A percentile compares a stretch with the other conserved stretches of the same genome.
These are phyloP conservation scores for Excoecaria cochinchinensis DNA, from an alignment of 345 rosid genomes.

Conservation along the genomic window DNA sequence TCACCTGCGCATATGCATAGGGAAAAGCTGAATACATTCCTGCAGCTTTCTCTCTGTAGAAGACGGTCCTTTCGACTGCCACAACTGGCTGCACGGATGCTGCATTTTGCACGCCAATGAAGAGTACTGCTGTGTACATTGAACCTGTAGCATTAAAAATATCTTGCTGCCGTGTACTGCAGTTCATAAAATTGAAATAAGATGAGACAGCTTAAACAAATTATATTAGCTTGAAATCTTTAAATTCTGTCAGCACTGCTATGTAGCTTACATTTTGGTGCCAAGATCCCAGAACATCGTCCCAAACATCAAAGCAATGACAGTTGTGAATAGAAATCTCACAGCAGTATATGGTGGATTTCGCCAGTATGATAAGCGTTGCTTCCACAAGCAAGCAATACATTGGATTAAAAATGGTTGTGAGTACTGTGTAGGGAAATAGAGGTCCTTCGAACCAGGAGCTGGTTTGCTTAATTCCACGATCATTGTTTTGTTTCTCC, in stretches of 20 bases:
- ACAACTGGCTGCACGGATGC: conserved; percentile 63
- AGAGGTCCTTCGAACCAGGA: conserved; percentile 59
- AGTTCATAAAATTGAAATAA: neutral
- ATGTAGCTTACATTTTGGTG: conserved; percentile 47
- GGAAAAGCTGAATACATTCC: conserved; percentile 85
- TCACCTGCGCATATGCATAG: conserved; percentile 69
- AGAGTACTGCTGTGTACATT: conserved; percentile 64
- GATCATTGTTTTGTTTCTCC: conserved; percentile 56
- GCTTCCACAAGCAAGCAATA: conserved; percentile 76
- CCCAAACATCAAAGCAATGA: conserved; percentile 61
- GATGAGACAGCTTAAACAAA: neutral
- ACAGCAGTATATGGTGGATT: conserved; percentile 67
- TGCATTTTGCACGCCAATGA: conserved; percentile 68
- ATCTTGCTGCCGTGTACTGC: conserved; percentile 49
- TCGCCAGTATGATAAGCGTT: conserved; percentile 74
- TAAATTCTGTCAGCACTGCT: neutral
- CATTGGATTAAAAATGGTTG: conserved; percentile 55
- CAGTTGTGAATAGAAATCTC: conserved; percentile 55
- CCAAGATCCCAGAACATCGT: conserved; percentile 76
- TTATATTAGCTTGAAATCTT: neutral
- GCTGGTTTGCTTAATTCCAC: conserved; percentile 52
- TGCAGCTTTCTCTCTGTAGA: conserved; percentile 74
- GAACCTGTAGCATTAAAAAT: conserved; percentile 71
- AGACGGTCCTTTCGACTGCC: conserved; percentile 65
- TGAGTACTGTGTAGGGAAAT: conserved; percentile 53